Evolutionary conservation across 2,329 filamentous ascomycete genomes (phyloP), one percentile per base, ranked within the genome.

Genomic region (Pseudocercospora musae): DNA sequence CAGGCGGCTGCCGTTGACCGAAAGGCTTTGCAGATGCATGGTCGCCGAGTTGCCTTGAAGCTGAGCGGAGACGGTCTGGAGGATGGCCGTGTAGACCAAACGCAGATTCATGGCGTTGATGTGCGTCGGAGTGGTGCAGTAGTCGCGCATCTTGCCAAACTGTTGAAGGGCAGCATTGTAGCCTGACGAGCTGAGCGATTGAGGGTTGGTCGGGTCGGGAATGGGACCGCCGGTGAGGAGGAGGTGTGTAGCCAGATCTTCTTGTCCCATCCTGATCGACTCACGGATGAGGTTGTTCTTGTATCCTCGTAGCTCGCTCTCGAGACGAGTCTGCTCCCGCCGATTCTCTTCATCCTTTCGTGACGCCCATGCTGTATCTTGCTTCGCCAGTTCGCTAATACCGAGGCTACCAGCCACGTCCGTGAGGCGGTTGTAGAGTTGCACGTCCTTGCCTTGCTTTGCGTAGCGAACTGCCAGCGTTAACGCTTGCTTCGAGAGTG

Each of bases 221-320:
- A 67, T 62, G 1, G 71, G 73, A 0, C 73, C 88, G 59, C 95
- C 94, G 15, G 87, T 91, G 40, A 82, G 82, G 76, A 96, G 91
- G 66, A 89, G 89, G 77, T 96, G 92, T 64, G 86, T 87, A 46
- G 92, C 95, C 4, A 98, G 81, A 70, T 98, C 95, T 76, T 97
- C 92, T 71, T 97, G 90, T 49, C 92, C 94, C 87, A 98, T 97
- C 57, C 73, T 70, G 71, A 98, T 96, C 79, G 92, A 97, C 79
- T 99, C 95, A 75, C 97, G 96, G 71, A 99, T 92, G 48, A 98
- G 79, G 71, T 98, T 99, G 74, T 97, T 96, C 78, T 95, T 96
- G 77, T 98, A 98, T 1, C 89, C 89, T 76, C 92, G 93, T 20
- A 99, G 81, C 76, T 98, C 92, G 15, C 84, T 80, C 73, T 97